Evolutionary conservation across 345 rosid species (phyloP).

Genomic region (Eucalyptus grandis): DNA sequence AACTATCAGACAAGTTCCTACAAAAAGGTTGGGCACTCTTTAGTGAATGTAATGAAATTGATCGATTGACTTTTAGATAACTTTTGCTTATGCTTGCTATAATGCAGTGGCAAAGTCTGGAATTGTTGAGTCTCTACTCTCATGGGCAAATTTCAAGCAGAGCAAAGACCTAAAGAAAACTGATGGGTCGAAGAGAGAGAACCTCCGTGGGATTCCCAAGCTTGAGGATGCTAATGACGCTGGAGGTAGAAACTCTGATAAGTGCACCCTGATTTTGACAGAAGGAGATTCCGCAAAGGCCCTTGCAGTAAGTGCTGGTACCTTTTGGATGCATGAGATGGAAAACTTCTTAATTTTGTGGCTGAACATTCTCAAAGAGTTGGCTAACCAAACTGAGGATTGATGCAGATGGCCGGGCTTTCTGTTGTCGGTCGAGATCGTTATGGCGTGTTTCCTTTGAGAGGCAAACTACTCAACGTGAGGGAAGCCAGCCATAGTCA

Average conservation of each 20-base stretch:
- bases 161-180: conserved; percentile 84
- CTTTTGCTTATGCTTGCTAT: not conserved
- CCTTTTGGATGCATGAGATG: not conserved
- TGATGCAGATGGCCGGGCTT: conserved; percentile 63
- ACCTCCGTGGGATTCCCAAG: conserved; percentile 52
- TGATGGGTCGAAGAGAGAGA: conserved; percentile 69
- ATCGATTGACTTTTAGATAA: not conserved
- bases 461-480: conserved; percentile 89
- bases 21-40: conserved; percentile 48
- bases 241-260: conserved; percentile 65
- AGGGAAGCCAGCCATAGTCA: conserved; percentile 86
- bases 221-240: conserved; percentile 95
- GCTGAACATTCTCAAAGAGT: not conserved
- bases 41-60: not conserved
- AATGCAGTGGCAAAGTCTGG: conserved; percentile 74
- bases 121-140: conserved; percentile 59
- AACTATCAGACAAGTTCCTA: conserved; percentile 64
- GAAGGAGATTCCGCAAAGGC: conserved; percentile 99
- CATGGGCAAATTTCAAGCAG: conserved; percentile 88
- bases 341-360: not conserved
- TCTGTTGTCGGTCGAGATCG: conserved; percentile 45
- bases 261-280: conserved; percentile 84
- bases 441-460: conserved; percentile 86
- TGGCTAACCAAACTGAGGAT: not conserved
- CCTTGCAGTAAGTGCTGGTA: conserved; percentile 59